Conservation (phyloP, 2,329 filamentous ascomycete species). For the Cephalotrichum gorgonifer region DNA sequence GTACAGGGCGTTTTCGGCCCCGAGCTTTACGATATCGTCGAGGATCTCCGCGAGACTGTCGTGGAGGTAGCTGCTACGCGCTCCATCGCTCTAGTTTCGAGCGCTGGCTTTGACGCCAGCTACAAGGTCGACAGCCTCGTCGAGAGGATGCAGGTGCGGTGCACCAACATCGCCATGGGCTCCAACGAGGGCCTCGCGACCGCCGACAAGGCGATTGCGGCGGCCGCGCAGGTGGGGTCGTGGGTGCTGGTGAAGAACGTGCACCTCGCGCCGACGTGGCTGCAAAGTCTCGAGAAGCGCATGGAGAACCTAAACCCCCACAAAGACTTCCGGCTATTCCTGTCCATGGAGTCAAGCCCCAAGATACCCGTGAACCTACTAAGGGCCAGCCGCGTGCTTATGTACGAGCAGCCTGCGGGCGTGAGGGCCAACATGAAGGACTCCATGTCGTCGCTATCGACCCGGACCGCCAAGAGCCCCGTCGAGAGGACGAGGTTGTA, state of each 20-base stretch:
- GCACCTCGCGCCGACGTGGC: conserved; percentile 88
- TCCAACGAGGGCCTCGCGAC: conserved; percentile 88
- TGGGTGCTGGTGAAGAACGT: conserved; percentile 99
- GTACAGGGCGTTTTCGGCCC: conserved; percentile 76
- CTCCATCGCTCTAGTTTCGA: conserved; percentile 87
- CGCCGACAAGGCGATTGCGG: conserved; percentile 90
- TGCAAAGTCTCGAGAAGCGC: conserved; percentile 94
- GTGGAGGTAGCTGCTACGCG: conserved; percentile 73
- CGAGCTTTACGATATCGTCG: conserved; percentile 70
- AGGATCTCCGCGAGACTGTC: conserved; percentile 78
- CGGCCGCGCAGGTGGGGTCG: conserved; percentile 79
- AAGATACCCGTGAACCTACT: conserved; percentile 96
- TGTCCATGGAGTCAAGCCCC: conserved; percentile 94
- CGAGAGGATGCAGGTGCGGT: conserved; percentile 68
- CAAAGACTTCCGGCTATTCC: conserved; percentile 83
- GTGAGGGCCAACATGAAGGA: conserved; percentile 98
- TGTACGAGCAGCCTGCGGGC: conserved; percentile 97
- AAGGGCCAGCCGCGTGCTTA: conserved; percentile 83
- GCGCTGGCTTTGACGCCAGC: conserved; percentile 92
- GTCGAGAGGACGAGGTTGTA: conserved; percentile 89
- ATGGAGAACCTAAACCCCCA: conserved; percentile 93
- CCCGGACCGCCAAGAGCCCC: conserved; percentile 66
- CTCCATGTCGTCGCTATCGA: conserved; percentile 73
- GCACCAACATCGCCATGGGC: conserved; percentile 98
- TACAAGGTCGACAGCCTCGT: conserved; percentile 98